Conservation (phyloP, 768 basidiomycete species). For the Lactarius hatsudake region DNA sequence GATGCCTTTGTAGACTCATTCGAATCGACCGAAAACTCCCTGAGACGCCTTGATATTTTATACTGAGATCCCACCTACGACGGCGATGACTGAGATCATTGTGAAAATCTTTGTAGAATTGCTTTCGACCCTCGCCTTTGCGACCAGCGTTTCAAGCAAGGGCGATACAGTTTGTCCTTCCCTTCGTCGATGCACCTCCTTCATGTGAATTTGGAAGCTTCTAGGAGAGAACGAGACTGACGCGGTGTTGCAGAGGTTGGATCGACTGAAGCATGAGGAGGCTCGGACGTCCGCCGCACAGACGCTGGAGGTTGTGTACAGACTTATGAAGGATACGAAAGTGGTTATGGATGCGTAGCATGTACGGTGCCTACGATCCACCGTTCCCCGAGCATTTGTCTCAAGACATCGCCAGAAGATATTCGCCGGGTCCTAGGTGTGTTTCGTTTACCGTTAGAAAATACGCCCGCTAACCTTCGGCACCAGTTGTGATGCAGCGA, state of each 20-base stretch:
- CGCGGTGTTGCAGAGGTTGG: neutral
- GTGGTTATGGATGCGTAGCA: neutral
- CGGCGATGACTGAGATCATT: neutral
- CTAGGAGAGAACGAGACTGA: neutral
- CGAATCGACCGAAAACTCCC: too few relatives aligned
- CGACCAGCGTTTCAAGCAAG: too few relatives aligned
- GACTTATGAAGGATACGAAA: neutral
- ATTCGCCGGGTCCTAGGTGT: neutral
- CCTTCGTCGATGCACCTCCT: too few relatives aligned
- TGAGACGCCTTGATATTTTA: too few relatives aligned
- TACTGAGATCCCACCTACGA: too few relatives aligned
- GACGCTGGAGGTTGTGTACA: neutral
- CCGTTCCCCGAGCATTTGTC: neutral
- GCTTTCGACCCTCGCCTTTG: neutral
- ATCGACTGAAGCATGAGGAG: too few relatives aligned
- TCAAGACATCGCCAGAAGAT: neutral
- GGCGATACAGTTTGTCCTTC: too few relatives aligned
- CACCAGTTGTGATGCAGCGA: neutral
- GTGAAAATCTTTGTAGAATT: neutral
- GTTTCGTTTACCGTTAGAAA: neutral
- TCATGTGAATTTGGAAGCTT: too few relatives aligned
- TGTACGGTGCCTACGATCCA: neutral
- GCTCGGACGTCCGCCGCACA: too few relatives aligned
- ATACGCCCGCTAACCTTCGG: neutral
- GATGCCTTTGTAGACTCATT: neutral